Conservation (phyloP, 192 early-diverging fungal species). For the Entophlyctis luteolus region DNA sequence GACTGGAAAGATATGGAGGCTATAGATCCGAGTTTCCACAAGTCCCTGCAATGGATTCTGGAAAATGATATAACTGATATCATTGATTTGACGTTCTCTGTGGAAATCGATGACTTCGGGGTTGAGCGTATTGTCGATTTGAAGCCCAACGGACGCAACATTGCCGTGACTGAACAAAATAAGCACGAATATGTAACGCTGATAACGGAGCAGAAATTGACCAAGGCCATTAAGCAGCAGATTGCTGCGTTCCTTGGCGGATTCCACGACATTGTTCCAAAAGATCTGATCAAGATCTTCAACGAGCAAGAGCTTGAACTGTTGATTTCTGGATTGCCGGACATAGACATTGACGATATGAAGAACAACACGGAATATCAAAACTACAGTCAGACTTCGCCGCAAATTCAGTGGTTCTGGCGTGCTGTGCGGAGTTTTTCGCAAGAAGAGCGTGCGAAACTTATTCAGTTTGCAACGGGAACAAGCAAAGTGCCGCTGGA, state of each 20-base stretch:
- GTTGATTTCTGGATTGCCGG: conserved; percentile 95
- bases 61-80: conserved; percentile 95
- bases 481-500: conserved; percentile 97
- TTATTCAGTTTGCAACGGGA: conserved; percentile 96
- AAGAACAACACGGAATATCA: conserved; percentile 98
- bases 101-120: conserved; percentile 93
- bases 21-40: conserved; percentile 94
- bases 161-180: conserved; percentile 90
- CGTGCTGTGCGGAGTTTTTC: conserved; percentile 92
- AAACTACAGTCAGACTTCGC: conserved; percentile 76
- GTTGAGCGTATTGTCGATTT: conserved; percentile 79
- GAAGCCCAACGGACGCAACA: conserved; percentile 80
- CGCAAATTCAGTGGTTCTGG: conserved; percentile 99
- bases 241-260: conserved; percentile 89
- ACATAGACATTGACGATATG: conserved; percentile 99
- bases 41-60: conserved; percentile 95
- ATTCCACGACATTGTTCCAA: conserved; percentile 93
- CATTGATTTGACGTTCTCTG: conserved; percentile 89
- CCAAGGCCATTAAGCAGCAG: conserved; percentile 89
- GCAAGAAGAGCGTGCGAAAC: conserved; percentile 95
- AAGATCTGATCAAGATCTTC: conserved; percentile 89
- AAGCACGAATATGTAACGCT: conserved; percentile 94
- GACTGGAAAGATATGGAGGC: conserved; percentile 98
- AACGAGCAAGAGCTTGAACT: conserved; percentile 99
- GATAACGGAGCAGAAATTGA: conserved; percentile 87